A percentile compares a stretch with the other conserved stretches of the same genome.
These are phyloP conservation scores for Akanthomyces lecanii DNA, from an alignment of 2,329 filamentous ascomycete genomes.

Conservation along the genomic window DNA sequence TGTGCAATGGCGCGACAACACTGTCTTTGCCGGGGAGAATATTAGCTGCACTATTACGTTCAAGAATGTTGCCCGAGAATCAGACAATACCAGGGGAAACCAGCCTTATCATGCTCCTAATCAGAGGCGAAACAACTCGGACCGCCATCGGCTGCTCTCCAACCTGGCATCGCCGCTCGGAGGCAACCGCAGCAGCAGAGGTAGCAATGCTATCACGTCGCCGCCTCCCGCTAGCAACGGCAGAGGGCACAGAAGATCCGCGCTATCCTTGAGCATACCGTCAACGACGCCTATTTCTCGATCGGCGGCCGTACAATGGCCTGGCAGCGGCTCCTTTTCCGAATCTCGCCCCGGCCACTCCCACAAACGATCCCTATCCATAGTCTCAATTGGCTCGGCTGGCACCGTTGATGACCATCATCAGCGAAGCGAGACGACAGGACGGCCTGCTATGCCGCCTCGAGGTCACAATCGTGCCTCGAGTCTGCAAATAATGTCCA, in stretches of 20 bases:
- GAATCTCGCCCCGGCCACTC: conserved; percentile 44
- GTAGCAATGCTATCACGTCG: conserved; percentile 42
- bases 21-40: conserved; percentile 94
- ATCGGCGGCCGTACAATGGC: conserved; percentile 46
- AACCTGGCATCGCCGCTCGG: conserved; percentile 40
- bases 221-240: conserved; percentile 36
- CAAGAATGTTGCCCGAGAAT: conserved; percentile 67
- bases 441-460: conserved; percentile 45
- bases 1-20: conserved; percentile 89
- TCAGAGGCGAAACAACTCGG: conserved; percentile 27
- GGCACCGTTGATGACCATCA: conserved; percentile 45
- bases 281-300: conserved; percentile 41
- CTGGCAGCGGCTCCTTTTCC: conserved; percentile 27
- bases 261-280: conserved; percentile 59
- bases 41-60: conserved; percentile 95
- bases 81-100: conserved; percentile 28
- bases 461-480: conserved; percentile 72
- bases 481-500: conserved; percentile 66
- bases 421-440: conserved; percentile 38
- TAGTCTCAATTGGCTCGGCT: conserved; percentile 68
- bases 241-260: conserved; percentile 59
- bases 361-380: conserved; percentile 75
- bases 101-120: conserved; percentile 21
- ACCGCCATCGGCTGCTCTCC: conserved; percentile 35
- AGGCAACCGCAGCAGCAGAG: conserved; percentile 36